Evolutionary conservation across 495 filamentous ascomycete genomes (phyloP).

Genomic region (Neurospora intermedia): DNA sequence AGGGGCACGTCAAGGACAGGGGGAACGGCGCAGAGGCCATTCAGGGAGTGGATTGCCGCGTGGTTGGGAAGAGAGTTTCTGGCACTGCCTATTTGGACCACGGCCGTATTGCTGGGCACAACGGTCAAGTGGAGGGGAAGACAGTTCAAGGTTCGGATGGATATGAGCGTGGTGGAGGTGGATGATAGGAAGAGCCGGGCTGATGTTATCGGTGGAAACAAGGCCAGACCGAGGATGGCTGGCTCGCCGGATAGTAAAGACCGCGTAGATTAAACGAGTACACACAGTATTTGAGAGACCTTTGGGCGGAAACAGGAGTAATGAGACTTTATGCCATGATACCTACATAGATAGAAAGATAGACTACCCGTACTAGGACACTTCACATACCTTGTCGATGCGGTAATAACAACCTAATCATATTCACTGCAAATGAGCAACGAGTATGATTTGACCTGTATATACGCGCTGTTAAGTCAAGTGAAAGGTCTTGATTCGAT

Average conservation of each 20-base stretch:
- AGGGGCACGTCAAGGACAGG: constrained; percentile 28
- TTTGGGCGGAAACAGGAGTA: not conserved
- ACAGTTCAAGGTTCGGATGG: constrained; percentile 68
- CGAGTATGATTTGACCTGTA: not conserved
- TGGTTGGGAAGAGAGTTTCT: constrained; percentile 80
- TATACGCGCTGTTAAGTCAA: not conserved
- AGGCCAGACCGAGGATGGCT: constrained; percentile 5
- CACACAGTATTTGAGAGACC: not conserved
- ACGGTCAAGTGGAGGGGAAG: constrained; percentile 81
- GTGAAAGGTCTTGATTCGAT: not conserved
- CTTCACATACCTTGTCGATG: not conserved
- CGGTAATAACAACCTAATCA: not conserved
- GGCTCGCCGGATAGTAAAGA: constrained; percentile 13
- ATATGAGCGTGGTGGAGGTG: constrained; percentile 63
- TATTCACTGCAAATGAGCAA: not conserved
- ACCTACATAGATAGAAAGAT: not conserved
- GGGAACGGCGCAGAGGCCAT: constrained; percentile 38
- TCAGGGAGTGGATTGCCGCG: constrained; percentile 62
- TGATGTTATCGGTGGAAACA: not conserved
- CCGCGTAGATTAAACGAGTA: constrained; percentile 15
- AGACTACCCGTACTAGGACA: not conserved
- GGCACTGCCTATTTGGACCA: constrained; percentile 78
- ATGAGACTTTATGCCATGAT: not conserved
- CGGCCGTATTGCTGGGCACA: constrained; percentile 73
- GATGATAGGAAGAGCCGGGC: not conserved